phyloP scores from a whole-genome alignment of 352 stramenopile genomes.

The Phytophthora tubulina region DNA sequence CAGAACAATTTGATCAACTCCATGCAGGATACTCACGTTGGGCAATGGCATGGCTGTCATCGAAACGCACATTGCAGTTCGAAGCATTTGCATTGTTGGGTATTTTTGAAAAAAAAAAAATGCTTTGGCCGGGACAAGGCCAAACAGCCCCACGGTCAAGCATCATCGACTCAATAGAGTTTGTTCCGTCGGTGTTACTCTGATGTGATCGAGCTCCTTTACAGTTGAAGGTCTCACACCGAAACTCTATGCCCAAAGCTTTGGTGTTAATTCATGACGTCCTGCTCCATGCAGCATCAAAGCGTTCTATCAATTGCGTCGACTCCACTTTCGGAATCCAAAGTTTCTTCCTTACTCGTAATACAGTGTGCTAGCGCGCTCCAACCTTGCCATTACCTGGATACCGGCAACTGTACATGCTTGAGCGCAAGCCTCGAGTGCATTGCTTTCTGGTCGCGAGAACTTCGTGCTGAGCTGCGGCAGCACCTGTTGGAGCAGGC shows the following conservation, averaged over 20 bases:
- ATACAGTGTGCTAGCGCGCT: too few relatives aligned
- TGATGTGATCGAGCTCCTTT: constrained; percentile 18
- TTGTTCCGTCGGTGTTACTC: constrained; percentile 3
- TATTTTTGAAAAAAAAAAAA: not conserved
- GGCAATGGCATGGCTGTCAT: too few relatives aligned
- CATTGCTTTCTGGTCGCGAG: constrained; percentile 5
- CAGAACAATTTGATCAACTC: too few relatives aligned
- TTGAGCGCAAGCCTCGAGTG: not conserved
- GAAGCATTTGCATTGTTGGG: too few relatives aligned
- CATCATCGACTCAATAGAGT: not conserved
- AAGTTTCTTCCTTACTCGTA: too few relatives aligned
- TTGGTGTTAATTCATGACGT: not conserved
- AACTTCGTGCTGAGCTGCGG: not conserved
- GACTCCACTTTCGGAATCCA: too few relatives aligned
- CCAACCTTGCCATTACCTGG: too few relatives aligned
- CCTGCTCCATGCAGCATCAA: too few relatives aligned
- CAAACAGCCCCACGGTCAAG: not conserved
- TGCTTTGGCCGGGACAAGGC: not conserved
- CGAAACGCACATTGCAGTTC: too few relatives aligned
- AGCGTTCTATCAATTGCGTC: too few relatives aligned
- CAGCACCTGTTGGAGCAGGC: not conserved
- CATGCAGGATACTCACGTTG: too few relatives aligned
- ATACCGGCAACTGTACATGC: too few relatives aligned
- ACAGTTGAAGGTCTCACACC: constrained; percentile 19
- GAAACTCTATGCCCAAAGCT: constrained; percentile 13